Percentiles rank a stretch among this genome's conserved stretches.
Conservation (phyloP, 805 yeast species). For the Wickerhamiella sergipiensis region DNA sequence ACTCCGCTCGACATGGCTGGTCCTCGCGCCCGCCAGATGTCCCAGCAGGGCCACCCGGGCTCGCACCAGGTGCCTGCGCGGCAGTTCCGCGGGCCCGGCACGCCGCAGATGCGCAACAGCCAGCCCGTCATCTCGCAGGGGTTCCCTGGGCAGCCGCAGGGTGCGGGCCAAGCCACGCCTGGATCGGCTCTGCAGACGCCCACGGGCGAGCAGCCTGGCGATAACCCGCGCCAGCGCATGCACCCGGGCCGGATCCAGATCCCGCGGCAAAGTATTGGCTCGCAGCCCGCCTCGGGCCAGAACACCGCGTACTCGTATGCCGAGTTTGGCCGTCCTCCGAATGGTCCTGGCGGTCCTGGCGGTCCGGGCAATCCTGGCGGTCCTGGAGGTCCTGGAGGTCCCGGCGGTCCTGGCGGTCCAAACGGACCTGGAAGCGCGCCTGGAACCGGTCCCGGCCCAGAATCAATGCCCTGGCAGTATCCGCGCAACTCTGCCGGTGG, state of each 20-base stretch:
- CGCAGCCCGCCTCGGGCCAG: neutral
- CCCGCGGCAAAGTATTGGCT: neutral
- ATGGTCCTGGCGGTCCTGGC: neutral
- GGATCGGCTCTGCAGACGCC: neutral
- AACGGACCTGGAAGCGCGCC: neutral
- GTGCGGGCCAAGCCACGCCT: neutral
- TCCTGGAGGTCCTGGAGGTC: neutral
- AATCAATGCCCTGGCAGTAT: neutral
- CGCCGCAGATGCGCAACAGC: neutral
- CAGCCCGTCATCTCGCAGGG: neutral
- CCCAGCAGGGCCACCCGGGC: neutral
- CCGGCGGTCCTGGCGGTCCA: neutral
- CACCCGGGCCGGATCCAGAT: slow-evolving; percentile 2
- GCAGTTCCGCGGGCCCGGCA: neutral
- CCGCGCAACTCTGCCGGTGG: neutral
- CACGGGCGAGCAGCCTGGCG: neutral
- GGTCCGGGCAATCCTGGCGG: neutral
- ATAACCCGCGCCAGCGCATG: neutral
- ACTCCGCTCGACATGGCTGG: neutral
- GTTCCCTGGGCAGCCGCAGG: neutral
- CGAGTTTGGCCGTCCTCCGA: neutral
- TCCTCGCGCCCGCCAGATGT: neutral
- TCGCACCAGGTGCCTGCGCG: neutral
- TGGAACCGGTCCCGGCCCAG: too few species aligned
- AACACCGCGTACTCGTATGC: neutral